These are phyloP conservation scores for Polymyxa betae DNA, from an alignment of 208 protist species.

Conservation along the genomic window DNA sequence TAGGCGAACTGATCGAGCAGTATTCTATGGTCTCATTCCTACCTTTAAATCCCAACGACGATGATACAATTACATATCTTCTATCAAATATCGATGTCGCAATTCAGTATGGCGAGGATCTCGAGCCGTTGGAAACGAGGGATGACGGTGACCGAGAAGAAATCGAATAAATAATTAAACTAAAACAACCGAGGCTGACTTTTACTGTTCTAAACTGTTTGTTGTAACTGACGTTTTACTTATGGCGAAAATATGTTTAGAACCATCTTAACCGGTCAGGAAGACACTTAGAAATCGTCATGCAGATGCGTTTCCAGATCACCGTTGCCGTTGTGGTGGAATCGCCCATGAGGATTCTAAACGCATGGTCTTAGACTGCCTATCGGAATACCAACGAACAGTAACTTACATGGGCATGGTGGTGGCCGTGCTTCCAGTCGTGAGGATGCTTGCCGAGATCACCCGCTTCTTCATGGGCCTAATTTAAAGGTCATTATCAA, in stretches of 20 bases:
- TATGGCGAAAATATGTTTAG: too few relatives aligned
- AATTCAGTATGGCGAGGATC: constrained; percentile 80
- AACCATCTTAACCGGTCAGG: too few relatives aligned
- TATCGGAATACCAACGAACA: too few relatives aligned
- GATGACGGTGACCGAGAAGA: too few relatives aligned
- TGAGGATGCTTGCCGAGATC: neutral
- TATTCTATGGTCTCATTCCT: constrained; percentile 77
- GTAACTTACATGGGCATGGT: neutral
- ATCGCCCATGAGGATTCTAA: neutral
- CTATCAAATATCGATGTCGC: constrained; percentile 76
- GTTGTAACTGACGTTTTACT: too few relatives aligned
- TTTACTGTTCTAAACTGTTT: too few relatives aligned
- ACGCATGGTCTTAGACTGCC: too few relatives aligned
- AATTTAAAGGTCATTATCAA: too few relatives aligned
- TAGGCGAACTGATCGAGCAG: constrained; percentile 71
- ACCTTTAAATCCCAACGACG: constrained; percentile 73
- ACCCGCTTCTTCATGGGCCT: neutral
- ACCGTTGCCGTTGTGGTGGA: neutral
- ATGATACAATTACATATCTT: constrained; percentile 69
- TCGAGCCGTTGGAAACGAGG: constrained; percentile 64
- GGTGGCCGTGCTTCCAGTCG: constrained; percentile 8
- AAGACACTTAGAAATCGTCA: neutral
- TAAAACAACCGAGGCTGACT: too few relatives aligned
- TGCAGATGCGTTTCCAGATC: neutral
- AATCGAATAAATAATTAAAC: too few relatives aligned